phyloP scores from a whole-genome alignment of 140 eudicot genomes.

The Flaveria floridana region DNA sequence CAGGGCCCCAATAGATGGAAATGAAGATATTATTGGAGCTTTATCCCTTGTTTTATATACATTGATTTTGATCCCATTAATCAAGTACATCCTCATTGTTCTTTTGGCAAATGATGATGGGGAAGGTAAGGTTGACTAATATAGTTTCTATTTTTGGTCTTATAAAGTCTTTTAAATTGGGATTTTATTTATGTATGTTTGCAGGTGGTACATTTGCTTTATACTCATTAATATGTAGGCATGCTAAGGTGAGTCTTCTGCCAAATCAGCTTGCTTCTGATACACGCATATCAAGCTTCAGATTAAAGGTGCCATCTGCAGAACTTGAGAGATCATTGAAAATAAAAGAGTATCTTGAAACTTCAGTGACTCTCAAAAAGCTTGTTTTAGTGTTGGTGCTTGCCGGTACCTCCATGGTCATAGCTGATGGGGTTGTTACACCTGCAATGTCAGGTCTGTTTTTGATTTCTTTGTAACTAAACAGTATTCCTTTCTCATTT shows the following conservation, averaged over 20 bases:
- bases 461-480: slow-evolving; percentile 1
- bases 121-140: slow-evolving; percentile 57
- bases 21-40: slow-evolving; percentile 90
- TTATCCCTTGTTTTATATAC: slow-evolving; percentile 86
- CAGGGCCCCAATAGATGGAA: slow-evolving; percentile 73
- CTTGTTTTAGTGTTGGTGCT: slow-evolving; percentile 78
- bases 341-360: slow-evolving; percentile 80
- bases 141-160: neutral
- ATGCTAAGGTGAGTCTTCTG: slow-evolving; percentile 92
- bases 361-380: slow-evolving; percentile 66
- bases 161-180: neutral
- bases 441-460: slow-evolving; percentile 93
- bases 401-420: slow-evolving; percentile 96
- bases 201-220: slow-evolving; percentile 97
- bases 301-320: slow-evolving; percentile 91
- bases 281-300: slow-evolving; percentile 91
- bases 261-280: slow-evolving; percentile 96
- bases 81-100: slow-evolving; percentile 84
- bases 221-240: slow-evolving; percentile 88
- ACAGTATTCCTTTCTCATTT: slow-evolving; percentile 1
- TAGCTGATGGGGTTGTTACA: slow-evolving; percentile 94
- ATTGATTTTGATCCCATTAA: slow-evolving; percentile 64
- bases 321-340: slow-evolving; percentile 94
- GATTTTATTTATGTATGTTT: slow-evolving; percentile 17
- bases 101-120: slow-evolving; percentile 95